Evolutionary conservation across 768 basidiomycete genomes (phyloP).

Genomic region (Suillus decipiens): DNA sequence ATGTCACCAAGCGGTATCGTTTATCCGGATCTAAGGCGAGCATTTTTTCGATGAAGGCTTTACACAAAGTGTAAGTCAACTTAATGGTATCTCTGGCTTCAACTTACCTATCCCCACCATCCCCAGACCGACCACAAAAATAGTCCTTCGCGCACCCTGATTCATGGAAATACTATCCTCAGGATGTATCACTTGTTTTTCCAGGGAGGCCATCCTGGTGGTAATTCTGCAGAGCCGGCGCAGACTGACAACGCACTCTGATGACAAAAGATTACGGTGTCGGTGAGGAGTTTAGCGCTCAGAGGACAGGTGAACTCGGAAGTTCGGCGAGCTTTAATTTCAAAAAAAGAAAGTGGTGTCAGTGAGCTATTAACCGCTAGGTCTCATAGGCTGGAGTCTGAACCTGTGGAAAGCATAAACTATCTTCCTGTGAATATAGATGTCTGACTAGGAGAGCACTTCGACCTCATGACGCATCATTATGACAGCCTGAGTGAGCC

Average conservation of each 20-base stretch:
- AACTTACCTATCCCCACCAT: constrained; percentile 60
- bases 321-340: not conserved
- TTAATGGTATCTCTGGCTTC: not conserved
- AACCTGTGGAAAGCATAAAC: not conserved
- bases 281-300: not conserved
- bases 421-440: not conserved
- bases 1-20: constrained; percentile 56
- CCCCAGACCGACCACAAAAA: constrained; percentile 48
- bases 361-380: not conserved
- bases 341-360: not conserved
- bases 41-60: constrained; percentile 72
- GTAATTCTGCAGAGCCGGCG: too few species aligned
- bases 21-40: constrained; percentile 52
- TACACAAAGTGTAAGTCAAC: not conserved
- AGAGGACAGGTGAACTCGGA: not conserved
- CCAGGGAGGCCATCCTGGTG: not conserved
- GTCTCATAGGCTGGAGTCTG: not conserved
- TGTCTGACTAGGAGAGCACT: not conserved
- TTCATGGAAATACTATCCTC: not conserved
- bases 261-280: not conserved
- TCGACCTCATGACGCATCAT: not conserved
- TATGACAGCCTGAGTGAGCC: not conserved
- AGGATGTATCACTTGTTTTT: not conserved
- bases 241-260: not conserved
- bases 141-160: constrained; percentile 9